These are phyloP conservation scores for Heritiera fomes DNA, from an alignment of 345 rosid genomes.

Conservation along the genomic window DNA sequence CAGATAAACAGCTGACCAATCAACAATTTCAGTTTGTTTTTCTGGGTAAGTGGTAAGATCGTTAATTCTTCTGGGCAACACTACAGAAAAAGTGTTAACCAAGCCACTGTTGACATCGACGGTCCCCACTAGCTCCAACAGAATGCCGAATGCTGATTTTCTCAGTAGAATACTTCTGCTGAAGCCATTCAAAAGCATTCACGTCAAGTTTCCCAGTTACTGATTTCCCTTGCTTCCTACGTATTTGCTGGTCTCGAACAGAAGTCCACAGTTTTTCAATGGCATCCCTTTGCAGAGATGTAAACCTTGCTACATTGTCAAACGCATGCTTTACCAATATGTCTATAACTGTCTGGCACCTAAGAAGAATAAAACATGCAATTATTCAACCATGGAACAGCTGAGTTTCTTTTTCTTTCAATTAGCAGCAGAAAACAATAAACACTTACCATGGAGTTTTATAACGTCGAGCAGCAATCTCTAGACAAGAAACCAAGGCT, in stretches of 20 bases:
- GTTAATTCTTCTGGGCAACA: neutral
- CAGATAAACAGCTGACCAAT: neutral
- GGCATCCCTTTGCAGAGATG: slow-evolving; percentile 79
- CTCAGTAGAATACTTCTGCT: slow-evolving; percentile 79
- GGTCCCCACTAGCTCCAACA: slow-evolving; percentile 88
- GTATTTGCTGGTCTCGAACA: slow-evolving; percentile 70
- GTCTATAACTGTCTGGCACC: slow-evolving; percentile 98
- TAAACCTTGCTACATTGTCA: slow-evolving; percentile 78
- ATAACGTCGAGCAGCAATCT: slow-evolving; percentile 90
- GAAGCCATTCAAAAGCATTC: slow-evolving; percentile 86
- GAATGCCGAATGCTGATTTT: slow-evolving; percentile 84
- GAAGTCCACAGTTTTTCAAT: slow-evolving; percentile 87
- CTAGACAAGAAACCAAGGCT: slow-evolving; percentile 81
- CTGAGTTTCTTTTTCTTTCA: neutral
- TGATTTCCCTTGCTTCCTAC: slow-evolving; percentile 93
- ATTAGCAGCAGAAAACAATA: neutral
- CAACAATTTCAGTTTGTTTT: slow-evolving; percentile 18
- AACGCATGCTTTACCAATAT: slow-evolving; percentile 92
- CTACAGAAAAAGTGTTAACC: slow-evolving; percentile 40
- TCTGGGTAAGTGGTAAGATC: too few species aligned
- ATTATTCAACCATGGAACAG: neutral
- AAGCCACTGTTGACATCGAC: slow-evolving; percentile 64
- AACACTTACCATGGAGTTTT: slow-evolving; percentile 70
- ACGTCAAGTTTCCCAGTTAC: slow-evolving; percentile 91
- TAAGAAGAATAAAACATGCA: slow-evolving; percentile 29